Base-by-base conservation (phyloP, 495 filamentous ascomycete genomes). In the Penicillium lagena region DNA sequence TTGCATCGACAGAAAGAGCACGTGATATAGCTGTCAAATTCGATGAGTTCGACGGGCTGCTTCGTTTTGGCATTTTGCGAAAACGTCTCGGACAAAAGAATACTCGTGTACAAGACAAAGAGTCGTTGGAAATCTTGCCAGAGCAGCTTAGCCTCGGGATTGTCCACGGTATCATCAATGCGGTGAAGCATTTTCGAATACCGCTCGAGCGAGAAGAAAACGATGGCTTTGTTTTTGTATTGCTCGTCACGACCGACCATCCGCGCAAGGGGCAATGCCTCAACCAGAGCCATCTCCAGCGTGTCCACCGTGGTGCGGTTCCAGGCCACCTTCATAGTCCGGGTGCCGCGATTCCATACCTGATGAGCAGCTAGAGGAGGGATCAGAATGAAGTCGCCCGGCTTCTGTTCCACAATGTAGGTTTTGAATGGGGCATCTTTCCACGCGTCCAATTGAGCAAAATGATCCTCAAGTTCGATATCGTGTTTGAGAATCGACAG, bases 181-280 rank as follows among this genome's bases (percentile, higher is more conserved):
- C 61, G 40, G n/a, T 46, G 54, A 9, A 96, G 74, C 35, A 87
- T 66, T 3, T 66, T 63, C 30, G 81, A 84, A 49, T 96, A 96
- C 43, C 86, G 86, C 1, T 82, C 68, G 9, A 96, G 72, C 0
- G 89, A 84, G 60, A 81, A 93, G 57, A 85, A 95, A 27, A 96
- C 76, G 46, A 97, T 96, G 12, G 90, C 86, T 56, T 96, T 96
- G 69, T 91, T 95, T 61, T 97, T 98, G 72, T 98, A 98, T 59
- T 96, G 89, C 55, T 98, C 93, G 49, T 98, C 93, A n/a, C 93
- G 89, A 58, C 93, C 96, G 28, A 97, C 90, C 55, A 95, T 78
- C 15, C 89, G 76, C 5, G 91, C 87, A 46, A 88, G 85, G 1
- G 89, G 89, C 4, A 98, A 70, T 0, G 90, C 88, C 66, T 96